Conservation (phyloP, 192 early-diverging fungal species). For the Backusella australiensis region DNA sequence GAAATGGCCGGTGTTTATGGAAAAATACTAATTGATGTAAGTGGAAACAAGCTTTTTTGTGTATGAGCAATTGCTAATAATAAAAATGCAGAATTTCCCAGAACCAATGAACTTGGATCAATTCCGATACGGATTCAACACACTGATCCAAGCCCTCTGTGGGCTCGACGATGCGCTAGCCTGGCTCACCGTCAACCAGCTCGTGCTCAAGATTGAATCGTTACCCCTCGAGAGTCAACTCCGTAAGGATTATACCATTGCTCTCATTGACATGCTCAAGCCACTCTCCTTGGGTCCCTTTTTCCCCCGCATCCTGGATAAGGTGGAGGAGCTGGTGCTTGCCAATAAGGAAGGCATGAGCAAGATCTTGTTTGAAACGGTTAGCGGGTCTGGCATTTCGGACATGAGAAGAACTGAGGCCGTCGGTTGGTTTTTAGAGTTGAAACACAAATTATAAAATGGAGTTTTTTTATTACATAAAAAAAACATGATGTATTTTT, state of each 20-base stretch:
- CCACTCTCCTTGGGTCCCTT: slow-evolving; percentile 36
- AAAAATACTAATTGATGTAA: slow-evolving; percentile 44
- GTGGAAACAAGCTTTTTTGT: not conserved
- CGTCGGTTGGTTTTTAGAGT: slow-evolving; percentile 37
- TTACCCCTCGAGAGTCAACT: slow-evolving; percentile 12
- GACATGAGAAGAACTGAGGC: slow-evolving; percentile 37
- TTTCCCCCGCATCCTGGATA: slow-evolving; percentile 18
- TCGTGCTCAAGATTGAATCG: slow-evolving; percentile 38
- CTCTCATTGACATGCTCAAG: slow-evolving; percentile 32
- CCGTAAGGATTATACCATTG: slow-evolving; percentile 23
- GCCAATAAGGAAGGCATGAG: slow-evolving; percentile 14
- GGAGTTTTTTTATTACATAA: not conserved
- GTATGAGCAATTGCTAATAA: not conserved
- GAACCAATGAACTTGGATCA: slow-evolving; percentile 45
- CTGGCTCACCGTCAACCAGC: slow-evolving; percentile 48
- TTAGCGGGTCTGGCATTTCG: slow-evolving; percentile 35
- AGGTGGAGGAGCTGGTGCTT: slow-evolving; percentile 15
- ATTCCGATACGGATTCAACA: slow-evolving; percentile 46
- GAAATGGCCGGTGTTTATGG: slow-evolving; percentile 50
- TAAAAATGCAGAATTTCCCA: slow-evolving; percentile 39
- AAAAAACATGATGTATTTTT: not conserved
- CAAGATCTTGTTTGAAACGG: slow-evolving; percentile 35
- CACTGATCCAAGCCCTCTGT: slow-evolving; percentile 47
- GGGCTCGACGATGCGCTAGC: slow-evolving; percentile 49
- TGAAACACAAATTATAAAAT: slow-evolving; percentile 23